These are phyloP conservation scores for Benincasa hispida DNA, from an alignment of 306 rosid species.

Conservation along the genomic window DNA sequence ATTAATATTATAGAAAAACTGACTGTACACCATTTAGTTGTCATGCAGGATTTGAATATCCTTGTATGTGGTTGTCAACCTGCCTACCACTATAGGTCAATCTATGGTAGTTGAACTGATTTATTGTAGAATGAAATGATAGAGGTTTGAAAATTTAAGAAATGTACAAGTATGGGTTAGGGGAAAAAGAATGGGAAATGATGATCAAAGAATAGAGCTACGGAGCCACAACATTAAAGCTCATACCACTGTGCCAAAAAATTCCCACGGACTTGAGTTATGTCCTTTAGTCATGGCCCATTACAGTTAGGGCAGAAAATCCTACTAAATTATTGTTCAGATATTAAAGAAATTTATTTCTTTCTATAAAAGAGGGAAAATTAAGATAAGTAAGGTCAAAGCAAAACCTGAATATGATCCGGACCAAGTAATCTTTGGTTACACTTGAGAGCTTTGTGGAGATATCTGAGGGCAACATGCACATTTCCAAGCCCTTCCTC, in stretches of 20 bases:
- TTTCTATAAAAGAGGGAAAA: not conserved
- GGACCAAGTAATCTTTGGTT: slow-evolving; percentile 89
- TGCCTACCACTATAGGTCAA: too few species aligned
- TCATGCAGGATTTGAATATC: too few species aligned
- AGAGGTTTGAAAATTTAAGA: not conserved
- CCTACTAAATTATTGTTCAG: not conserved
- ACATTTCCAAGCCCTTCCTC: slow-evolving; percentile 98
- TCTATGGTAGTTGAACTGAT: not conserved
- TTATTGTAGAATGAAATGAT: not conserved
- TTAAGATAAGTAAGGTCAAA: slow-evolving; percentile 7
- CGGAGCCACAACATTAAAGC: not conserved
- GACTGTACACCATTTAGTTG: too few species aligned
- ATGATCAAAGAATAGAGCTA: not conserved
- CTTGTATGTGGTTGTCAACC: too few species aligned
- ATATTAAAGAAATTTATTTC: not conserved
- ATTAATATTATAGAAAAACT: too few species aligned
- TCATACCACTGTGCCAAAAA: not conserved
- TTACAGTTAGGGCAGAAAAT: not conserved
- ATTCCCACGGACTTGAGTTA: not conserved
- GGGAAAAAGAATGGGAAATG: not conserved
- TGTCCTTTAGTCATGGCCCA: not conserved
- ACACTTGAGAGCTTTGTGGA: slow-evolving; percentile 96
- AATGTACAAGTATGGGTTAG: not conserved
- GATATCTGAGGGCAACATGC: slow-evolving; percentile 93
- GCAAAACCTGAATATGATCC: slow-evolving; percentile 89